Evolutionary conservation across 2,329 filamentous ascomycete genomes (phyloP).

Genomic region (Ophiobolus disseminans): DNA sequence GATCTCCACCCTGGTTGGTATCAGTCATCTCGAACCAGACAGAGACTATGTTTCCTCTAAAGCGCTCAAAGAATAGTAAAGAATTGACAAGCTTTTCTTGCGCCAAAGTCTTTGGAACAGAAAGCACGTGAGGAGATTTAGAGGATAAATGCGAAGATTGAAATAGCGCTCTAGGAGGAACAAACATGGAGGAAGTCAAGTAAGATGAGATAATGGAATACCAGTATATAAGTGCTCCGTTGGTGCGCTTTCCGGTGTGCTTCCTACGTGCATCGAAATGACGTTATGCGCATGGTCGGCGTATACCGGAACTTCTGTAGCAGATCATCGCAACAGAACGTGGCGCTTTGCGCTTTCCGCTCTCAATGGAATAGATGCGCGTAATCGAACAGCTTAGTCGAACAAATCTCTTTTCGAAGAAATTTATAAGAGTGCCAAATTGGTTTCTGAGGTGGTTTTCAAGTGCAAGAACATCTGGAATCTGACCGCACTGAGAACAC

Average conservation of each 20-base stretch:
- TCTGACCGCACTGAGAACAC: no score
- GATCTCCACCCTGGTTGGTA: constrained; percentile 57
- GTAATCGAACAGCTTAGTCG: no score
- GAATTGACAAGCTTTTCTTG: no score
- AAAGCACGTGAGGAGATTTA: background rate
- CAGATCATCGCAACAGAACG: background rate
- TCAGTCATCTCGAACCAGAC: constrained; percentile 53
- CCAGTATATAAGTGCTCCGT: background rate
- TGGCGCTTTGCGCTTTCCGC: background rate
- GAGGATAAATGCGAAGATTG: background rate
- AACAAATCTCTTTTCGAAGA: no score
- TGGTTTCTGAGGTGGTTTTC: no score
- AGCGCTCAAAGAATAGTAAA: no score
- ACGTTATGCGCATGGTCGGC: constrained; percentile 5
- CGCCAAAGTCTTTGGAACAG: no score
- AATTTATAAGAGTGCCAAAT: no score
- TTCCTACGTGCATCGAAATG: background rate
- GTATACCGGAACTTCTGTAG: background rate
- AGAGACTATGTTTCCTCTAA: constrained; percentile 8
- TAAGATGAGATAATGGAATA: background rate
- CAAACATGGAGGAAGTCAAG: constrained; percentile 11
- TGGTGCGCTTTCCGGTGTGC: background rate
- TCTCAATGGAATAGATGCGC: no score
- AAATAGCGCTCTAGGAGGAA: constrained; percentile 1
- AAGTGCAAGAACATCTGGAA: no score